These are phyloP conservation scores for Phoma sp. DNA, from an alignment of 2,329 filamentous ascomycete species.

Conservation along the genomic window DNA sequence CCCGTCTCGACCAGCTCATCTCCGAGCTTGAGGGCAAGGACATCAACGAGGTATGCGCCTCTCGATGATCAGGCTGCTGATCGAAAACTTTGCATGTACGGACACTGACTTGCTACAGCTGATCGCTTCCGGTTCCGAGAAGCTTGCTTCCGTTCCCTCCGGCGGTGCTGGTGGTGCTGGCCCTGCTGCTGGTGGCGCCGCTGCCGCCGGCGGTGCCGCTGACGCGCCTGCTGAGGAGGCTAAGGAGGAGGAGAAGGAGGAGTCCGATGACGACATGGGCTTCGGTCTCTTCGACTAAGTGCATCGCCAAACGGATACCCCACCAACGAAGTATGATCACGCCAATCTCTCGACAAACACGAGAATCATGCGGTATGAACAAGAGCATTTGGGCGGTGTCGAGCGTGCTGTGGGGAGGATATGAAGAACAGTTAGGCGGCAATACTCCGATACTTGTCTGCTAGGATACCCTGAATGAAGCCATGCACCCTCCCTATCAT, in stretches of 20 bases:
- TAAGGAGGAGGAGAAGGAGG: slow-evolving; percentile 81
- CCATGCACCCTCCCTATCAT: slow-evolving; percentile 42
- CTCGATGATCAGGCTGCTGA: slow-evolving; percentile 10
- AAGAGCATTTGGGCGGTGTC: slow-evolving; percentile 45
- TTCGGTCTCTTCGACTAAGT: slow-evolving; percentile 73
- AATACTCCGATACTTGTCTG: slow-evolving; percentile 27
- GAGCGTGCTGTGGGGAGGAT: slow-evolving; percentile 44
- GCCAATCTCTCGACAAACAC: slow-evolving; percentile 38
- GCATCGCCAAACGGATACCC: slow-evolving; percentile 31
- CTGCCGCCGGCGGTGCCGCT: slow-evolving; percentile 65
- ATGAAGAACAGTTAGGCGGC: slow-evolving; percentile 28
- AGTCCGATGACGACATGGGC: slow-evolving; percentile 78
- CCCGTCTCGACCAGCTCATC: slow-evolving; percentile 86
- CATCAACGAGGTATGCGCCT: slow-evolving; percentile 81
- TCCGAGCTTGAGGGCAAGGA: slow-evolving; percentile 89
- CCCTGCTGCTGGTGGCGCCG: slow-evolving; percentile 69
- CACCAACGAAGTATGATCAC: slow-evolving; percentile 38
- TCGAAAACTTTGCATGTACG: slow-evolving; percentile 43
- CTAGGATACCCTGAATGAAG: slow-evolving; percentile 47
- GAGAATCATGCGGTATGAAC: slow-evolving; percentile 44
- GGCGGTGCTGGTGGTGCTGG: slow-evolving; percentile 78
- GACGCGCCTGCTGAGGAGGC: slow-evolving; percentile 62
- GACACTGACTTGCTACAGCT: slow-evolving; percentile 66
- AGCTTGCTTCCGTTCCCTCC: slow-evolving; percentile 97
- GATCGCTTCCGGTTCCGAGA: slow-evolving; percentile 86